phyloP scores from a whole-genome alignment of 768 basidiomycete genomes.

The Tylopilus intermedius region DNA sequence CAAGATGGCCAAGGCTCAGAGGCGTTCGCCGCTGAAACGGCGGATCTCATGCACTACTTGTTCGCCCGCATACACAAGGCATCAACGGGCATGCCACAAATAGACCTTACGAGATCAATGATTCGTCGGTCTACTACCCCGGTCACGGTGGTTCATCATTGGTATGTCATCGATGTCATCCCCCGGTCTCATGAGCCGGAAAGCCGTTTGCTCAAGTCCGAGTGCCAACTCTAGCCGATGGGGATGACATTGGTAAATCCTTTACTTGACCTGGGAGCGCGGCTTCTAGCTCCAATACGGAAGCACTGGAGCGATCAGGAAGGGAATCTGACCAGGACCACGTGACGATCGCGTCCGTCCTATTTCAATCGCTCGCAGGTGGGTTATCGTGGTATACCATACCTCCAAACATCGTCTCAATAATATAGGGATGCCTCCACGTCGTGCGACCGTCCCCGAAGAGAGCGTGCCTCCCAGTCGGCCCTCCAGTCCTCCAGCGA shows the following conservation, averaged over 20 bases:
- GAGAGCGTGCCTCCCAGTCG: slow-evolving; percentile 26
- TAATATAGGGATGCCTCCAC: slow-evolving; percentile 24
- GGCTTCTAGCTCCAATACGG: not conserved
- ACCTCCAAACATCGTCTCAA: not conserved
- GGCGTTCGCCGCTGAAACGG: too few species aligned
- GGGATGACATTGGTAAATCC: not conserved
- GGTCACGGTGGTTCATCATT: too few species aligned
- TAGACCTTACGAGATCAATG: too few species aligned
- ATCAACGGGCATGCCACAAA: too few species aligned
- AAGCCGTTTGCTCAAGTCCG: not conserved
- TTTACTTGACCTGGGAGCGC: not conserved
- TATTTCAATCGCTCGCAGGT: slow-evolving; percentile 10
- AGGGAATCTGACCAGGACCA: slow-evolving; percentile 1
- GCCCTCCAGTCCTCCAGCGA: slow-evolving; percentile 18
- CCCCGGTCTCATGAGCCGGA: not conserved
- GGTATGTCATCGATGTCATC: not conserved
- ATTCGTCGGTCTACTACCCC: too few species aligned
- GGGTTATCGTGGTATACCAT: not conserved
- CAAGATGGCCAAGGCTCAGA: too few species aligned
- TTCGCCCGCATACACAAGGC: too few species aligned
- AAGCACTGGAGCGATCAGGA: not conserved
- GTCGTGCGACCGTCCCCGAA: slow-evolving; percentile 24
- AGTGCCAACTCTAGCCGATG: not conserved
- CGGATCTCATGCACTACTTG: too few species aligned
- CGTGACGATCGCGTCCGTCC: slow-evolving; percentile 17